These are phyloP conservation scores for Aspergillus pseudotamarii DNA, from an alignment of 2,329 filamentous ascomycete species.

Conservation along the genomic window DNA sequence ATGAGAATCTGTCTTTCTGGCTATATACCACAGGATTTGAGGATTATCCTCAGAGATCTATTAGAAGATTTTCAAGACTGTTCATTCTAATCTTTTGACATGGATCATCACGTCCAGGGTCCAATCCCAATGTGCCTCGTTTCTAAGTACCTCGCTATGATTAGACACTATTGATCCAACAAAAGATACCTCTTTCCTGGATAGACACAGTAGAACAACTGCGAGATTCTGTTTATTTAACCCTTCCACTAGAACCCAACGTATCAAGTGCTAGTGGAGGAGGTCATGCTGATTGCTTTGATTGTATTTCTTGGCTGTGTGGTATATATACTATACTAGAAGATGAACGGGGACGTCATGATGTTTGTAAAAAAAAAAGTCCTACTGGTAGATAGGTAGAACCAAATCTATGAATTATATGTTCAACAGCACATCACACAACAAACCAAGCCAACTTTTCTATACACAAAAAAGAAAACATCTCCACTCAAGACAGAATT, in stretches of 20 bases:
- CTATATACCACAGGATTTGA: no score
- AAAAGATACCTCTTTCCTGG: background rate
- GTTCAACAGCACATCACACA: background rate
- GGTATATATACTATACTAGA: no score
- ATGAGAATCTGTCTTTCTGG: background rate
- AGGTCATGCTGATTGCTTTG: no score
- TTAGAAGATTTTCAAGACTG: no score
- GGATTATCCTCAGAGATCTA: no score
- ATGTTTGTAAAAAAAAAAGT: no score
- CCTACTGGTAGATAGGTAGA: background rate
- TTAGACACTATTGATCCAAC: background rate
- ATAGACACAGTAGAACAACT: background rate
- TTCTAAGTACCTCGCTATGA: background rate
- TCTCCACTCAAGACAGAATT: background rate
- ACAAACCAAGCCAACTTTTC: background rate
- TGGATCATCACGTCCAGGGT: background rate
- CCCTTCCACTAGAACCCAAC: background rate
- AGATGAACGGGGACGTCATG: no score
- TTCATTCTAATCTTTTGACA: background rate
- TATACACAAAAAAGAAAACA: background rate
- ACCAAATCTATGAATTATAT: conserved; percentile 6
- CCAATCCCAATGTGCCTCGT: background rate
- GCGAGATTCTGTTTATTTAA: background rate
- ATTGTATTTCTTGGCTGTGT: no score
- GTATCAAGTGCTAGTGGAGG: no score